These are phyloP conservation scores for Boletus barrowsii DNA, from an alignment of 768 basidiomycete species.

Conservation along the genomic window DNA sequence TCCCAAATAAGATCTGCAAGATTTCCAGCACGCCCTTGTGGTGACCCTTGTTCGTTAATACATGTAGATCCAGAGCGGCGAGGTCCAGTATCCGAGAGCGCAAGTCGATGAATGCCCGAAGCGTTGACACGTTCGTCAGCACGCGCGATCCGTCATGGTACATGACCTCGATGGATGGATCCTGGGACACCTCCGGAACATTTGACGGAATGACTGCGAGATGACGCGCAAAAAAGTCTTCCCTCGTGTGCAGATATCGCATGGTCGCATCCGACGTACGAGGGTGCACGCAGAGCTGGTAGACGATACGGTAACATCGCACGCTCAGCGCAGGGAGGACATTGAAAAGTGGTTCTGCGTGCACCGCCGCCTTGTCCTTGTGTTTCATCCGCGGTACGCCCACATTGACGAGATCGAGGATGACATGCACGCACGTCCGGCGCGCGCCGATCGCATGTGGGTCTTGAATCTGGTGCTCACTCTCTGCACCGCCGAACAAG, in stretches of 20 bases:
- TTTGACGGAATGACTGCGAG: conserved; percentile 71
- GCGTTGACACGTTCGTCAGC: conserved; percentile 60
- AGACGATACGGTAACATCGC: conserved; percentile 76
- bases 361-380: conserved; percentile 32
- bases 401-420: conserved; percentile 71
- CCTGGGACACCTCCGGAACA: conserved; percentile 47
- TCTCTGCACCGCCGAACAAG: conserved; percentile 64
- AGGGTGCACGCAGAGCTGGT: conserved; percentile 86
- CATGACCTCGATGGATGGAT: conserved; percentile 53
- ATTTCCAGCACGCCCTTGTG: conserved; percentile 70
- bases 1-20: conserved; percentile 78
- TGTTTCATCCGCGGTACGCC: conserved; percentile 62
- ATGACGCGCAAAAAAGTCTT: conserved; percentile 88
- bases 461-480: conserved; percentile 69
- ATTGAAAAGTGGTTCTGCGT: conserved; percentile 53
- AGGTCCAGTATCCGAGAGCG: conserved; percentile 85
- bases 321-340: conserved; percentile 78
- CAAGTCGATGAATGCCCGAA: conserved; percentile 75
- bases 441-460: conserved; percentile 71
- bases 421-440: conserved; percentile 72
- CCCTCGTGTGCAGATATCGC: conserved; percentile 81
- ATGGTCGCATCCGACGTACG: conserved; percentile 77
- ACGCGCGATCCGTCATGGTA: conserved; percentile 73
- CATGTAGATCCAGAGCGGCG: conserved; percentile 84
- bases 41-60: conserved; percentile 76